Conservation (phyloP, 2,329 filamentous ascomycete genomes). For the Fusarium sacchari region DNA sequence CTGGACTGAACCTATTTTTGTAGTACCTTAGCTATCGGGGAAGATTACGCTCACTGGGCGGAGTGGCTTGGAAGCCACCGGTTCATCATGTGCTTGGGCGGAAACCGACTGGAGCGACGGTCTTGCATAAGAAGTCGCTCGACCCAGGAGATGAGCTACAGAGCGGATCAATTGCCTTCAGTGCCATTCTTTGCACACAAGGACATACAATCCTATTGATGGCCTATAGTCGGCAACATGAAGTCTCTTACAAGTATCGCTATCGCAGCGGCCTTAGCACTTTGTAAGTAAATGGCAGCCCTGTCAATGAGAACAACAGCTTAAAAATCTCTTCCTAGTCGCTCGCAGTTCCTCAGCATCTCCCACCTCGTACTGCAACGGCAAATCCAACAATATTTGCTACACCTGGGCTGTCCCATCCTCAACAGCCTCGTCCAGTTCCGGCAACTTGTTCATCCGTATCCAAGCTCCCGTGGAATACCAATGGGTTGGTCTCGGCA, state of each 20-base stretch:
- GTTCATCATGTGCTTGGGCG: background rate
- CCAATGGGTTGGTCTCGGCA: background rate
- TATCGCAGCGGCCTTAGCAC: background rate
- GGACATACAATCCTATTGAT: fast-evolving
- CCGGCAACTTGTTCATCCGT: background rate
- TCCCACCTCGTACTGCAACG: background rate
- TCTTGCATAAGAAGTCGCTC: background rate
- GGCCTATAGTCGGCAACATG: background rate
- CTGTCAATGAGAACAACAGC: no score
- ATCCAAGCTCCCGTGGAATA: background rate
- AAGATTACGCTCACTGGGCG: background rate
- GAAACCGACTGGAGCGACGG: background rate
- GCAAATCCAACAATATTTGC: background rate
- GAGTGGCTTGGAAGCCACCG: background rate
- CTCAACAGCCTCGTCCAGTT: background rate
- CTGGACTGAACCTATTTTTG: background rate
- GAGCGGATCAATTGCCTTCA: background rate
- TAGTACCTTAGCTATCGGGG: background rate
- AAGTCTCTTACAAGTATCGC: background rate
- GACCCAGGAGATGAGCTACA: background rate
- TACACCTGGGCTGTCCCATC: background rate
- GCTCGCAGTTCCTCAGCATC: background rate
- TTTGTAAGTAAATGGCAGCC: background rate
- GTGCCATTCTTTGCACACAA: background rate
- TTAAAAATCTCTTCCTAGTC: background rate